Conservation (phyloP, 768 basidiomycete genomes). For the Amanita subjunquillea region DNA sequence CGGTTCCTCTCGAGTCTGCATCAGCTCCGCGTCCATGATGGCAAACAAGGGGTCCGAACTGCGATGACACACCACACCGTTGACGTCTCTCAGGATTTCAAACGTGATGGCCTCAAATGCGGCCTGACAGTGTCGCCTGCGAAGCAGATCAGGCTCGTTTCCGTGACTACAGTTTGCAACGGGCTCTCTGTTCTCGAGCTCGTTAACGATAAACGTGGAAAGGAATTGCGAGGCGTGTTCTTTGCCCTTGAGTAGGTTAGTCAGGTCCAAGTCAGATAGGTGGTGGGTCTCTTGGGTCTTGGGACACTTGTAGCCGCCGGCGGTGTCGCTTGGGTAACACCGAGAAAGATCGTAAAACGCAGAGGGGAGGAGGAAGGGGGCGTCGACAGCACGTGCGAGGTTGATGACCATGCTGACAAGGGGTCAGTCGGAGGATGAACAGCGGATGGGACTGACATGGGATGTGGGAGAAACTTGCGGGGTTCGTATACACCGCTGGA, state of each 20-base stretch:
- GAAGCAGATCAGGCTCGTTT: slow-evolving; percentile 32
- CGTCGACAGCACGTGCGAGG: slow-evolving; percentile 46
- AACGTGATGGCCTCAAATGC: slow-evolving; percentile 70
- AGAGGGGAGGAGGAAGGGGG: slow-evolving; percentile 53
- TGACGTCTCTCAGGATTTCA: slow-evolving; percentile 64
- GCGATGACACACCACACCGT: slow-evolving; percentile 54
- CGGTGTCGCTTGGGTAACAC: slow-evolving; percentile 49
- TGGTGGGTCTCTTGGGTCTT: slow-evolving; percentile 23
- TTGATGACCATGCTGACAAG: slow-evolving; percentile 36
- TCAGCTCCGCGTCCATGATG: slow-evolving; percentile 54
- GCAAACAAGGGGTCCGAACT: slow-evolving; percentile 65
- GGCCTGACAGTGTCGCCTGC: slow-evolving; percentile 50
- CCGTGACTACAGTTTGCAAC: slow-evolving; percentile 38
- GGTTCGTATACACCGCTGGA: slow-evolving; percentile 43
- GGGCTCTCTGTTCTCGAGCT: slow-evolving; percentile 56
- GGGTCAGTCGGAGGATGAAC: neutral
- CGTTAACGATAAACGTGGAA: slow-evolving; percentile 67
- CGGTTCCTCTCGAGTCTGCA: slow-evolving; percentile 49
- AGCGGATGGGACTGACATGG: slow-evolving; percentile 39
- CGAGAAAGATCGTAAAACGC: slow-evolving; percentile 79
- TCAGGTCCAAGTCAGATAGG: slow-evolving; percentile 44
- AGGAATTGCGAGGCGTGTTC: slow-evolving; percentile 67
- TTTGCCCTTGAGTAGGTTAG: slow-evolving; percentile 54
- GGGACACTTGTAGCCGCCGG: slow-evolving; percentile 35
- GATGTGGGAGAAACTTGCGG: slow-evolving; percentile 48